A percentile compares a stretch with the other conserved stretches of the same genome.
phyloP scores from a whole-genome alignment of 345 rosid species.

The Acer saccharum region DNA sequence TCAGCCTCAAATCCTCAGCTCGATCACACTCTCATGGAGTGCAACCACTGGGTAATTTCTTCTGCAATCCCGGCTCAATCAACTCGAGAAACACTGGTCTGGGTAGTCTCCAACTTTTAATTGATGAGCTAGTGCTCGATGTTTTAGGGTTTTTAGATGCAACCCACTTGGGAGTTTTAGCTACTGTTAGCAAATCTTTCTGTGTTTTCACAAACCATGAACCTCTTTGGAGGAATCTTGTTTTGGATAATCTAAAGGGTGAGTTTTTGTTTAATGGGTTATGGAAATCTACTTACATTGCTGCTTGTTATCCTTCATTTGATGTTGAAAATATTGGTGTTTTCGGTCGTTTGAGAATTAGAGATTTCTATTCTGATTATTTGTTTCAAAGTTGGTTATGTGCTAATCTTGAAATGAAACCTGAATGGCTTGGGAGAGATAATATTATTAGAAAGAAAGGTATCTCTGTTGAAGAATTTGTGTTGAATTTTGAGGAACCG shows the following conservation, averaged over 20 bases:
- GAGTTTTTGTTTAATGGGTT: constrained; percentile 62
- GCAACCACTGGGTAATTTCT: constrained; percentile 88
- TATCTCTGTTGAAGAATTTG: constrained; percentile 72
- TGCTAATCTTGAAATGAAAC: constrained; percentile 96
- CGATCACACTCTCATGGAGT: constrained; percentile 65
- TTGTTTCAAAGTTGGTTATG: constrained; percentile 96
- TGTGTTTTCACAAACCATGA: constrained; percentile 75
- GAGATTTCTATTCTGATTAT: constrained; percentile 88
- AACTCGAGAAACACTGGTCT: constrained; percentile 82
- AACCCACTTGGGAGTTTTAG: constrained; percentile 62
- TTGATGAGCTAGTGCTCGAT: constrained; percentile 86
- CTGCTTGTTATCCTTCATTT: constrained; percentile 44
- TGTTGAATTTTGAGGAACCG: constrained; percentile 68
- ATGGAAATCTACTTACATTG: constrained; percentile 78
- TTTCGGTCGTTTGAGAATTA: constrained; percentile 47
- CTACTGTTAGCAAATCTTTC: constrained; percentile 75
- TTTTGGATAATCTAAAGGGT: constrained; percentile 59
- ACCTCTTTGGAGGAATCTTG: constrained; percentile 89
- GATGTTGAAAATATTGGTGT: constrained; percentile 9
- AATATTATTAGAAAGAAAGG: constrained; percentile 73
- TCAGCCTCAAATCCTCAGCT: constrained; percentile 58
- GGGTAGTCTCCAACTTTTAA: constrained; percentile 66
- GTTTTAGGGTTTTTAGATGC: constrained; percentile 66
- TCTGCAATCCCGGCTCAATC: constrained; percentile 47
- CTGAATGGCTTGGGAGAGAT: constrained; percentile 89